These are phyloP conservation scores for Orychophragmus violaceus DNA, from an alignment of 345 rosid species.

Conservation along the genomic window DNA sequence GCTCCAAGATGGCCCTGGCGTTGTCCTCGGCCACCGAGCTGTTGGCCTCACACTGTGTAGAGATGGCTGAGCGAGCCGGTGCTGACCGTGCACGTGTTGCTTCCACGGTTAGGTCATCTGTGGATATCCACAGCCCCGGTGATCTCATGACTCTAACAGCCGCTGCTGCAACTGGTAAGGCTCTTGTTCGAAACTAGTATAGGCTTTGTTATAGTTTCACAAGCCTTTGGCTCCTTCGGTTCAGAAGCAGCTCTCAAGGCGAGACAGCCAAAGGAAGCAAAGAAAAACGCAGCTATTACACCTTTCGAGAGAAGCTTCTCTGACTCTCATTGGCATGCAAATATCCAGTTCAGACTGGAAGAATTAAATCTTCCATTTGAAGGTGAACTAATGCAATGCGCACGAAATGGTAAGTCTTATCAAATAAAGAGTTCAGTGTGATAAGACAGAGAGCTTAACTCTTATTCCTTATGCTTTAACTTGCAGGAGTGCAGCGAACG, in stretches of 20 bases:
- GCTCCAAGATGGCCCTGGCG: conserved; percentile 64
- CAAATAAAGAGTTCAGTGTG: neutral
- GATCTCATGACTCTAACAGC: conserved; percentile 91
- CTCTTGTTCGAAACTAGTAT: neutral
- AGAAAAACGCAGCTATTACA: conserved; percentile 73
- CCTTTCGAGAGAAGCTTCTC: conserved; percentile 59
- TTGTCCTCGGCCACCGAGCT: conserved; percentile 83
- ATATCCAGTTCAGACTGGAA: conserved; percentile 26
- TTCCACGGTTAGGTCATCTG: conserved; percentile 65
- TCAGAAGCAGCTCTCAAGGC: conserved; percentile 66
- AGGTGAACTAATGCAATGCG: conserved; percentile 29
- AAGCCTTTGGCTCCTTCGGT: neutral
- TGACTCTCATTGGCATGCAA: conserved; percentile 40
- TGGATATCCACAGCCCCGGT: conserved; percentile 73
- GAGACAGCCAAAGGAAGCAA: conserved; percentile 76
- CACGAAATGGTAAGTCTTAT: conserved; percentile 21
- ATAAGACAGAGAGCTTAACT: neutral
- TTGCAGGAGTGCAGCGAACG: conserved; percentile 26
- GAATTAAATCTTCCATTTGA: conserved; percentile 27
- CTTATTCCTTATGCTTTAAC: neutral
- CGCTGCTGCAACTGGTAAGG: conserved; percentile 82
- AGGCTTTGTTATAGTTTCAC: neutral
- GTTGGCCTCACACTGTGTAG: conserved; percentile 82
- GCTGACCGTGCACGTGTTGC: conserved; percentile 69
- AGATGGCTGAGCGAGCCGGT: conserved; percentile 69